Evolutionary conservation across 352 stramenopile genomes (phyloP).

Genomic region (Phytopythium mirpurense): DNA sequence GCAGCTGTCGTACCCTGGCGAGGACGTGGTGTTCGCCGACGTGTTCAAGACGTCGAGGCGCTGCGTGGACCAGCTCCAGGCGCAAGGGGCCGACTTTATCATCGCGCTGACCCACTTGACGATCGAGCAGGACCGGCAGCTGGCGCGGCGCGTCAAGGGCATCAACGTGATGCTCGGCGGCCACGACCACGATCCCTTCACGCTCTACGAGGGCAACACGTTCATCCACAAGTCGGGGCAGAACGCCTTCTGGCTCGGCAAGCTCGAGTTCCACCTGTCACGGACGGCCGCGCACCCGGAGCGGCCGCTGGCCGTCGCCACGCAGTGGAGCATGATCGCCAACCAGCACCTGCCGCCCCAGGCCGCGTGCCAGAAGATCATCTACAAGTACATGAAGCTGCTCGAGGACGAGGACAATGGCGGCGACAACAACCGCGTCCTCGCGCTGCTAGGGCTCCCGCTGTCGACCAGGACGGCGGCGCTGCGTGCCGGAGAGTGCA

Average conservation of each 20-base stretch:
- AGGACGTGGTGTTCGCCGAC: slow-evolving; percentile 49
- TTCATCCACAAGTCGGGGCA: slow-evolving; percentile 80
- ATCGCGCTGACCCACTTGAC: slow-evolving; percentile 66
- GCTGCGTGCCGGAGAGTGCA: slow-evolving; percentile 47
- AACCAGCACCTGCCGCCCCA: neutral
- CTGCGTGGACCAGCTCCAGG: slow-evolving; percentile 40
- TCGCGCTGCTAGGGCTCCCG: slow-evolving; percentile 27
- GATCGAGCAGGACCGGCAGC: slow-evolving; percentile 46
- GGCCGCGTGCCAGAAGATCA: slow-evolving; percentile 38
- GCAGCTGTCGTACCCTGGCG: slow-evolving; percentile 24
- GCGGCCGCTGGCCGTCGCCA: too few species aligned
- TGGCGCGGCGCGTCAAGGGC: slow-evolving; percentile 34
- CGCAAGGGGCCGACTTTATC: slow-evolving; percentile 55
- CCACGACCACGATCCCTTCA: slow-evolving; percentile 85
- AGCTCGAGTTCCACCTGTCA: slow-evolving; percentile 45
- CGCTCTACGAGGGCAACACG: slow-evolving; percentile 47
- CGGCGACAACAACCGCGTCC: slow-evolving; percentile 20
- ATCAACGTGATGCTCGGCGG: slow-evolving; percentile 79
- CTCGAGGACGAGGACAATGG: slow-evolving; percentile 32
- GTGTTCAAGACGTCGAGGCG: slow-evolving; percentile 35
- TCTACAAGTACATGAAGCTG: slow-evolving; percentile 38
- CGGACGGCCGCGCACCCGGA: neutral
- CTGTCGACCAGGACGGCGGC: slow-evolving; percentile 54
- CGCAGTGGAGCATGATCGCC: neutral
- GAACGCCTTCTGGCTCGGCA: slow-evolving; percentile 68